Evolutionary conservation across 2,329 filamentous ascomycete genomes (phyloP).

Genomic region (Graphium sp.): DNA sequence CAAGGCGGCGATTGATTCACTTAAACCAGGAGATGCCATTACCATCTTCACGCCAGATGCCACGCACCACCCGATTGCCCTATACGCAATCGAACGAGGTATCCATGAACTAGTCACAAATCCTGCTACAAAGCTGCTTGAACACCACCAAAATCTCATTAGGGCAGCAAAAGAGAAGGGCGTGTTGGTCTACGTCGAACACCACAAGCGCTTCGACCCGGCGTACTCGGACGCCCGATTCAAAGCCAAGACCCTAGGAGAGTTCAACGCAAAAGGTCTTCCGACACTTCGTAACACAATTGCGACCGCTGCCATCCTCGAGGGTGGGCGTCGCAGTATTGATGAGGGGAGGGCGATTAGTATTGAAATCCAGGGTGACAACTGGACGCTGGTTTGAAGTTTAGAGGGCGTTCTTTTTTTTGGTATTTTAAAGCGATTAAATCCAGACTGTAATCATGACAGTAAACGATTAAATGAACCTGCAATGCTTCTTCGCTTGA

Average conservation of each 20-base stretch:
- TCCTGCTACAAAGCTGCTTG: conserved; percentile 72
- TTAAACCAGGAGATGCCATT: conserved; percentile 71
- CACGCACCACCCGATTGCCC: conserved; percentile 80
- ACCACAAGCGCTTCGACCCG: conserved; percentile 92
- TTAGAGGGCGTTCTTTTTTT: too few species aligned
- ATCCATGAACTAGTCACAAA: conserved; percentile 92
- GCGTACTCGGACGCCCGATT: conserved; percentile 78
- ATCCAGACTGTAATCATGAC: too few species aligned
- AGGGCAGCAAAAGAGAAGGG: conserved; percentile 53
- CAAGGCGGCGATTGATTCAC: conserved; percentile 72
- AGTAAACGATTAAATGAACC: too few species aligned
- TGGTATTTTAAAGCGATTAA: too few species aligned
- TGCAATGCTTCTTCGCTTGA: too few species aligned
- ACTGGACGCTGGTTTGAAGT: conserved; percentile 46
- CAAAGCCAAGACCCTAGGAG: conserved; percentile 60
- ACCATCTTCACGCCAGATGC: conserved; percentile 94
- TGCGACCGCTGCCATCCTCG: conserved; percentile 78
- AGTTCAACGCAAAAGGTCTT: conserved; percentile 77
- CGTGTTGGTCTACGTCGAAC: conserved; percentile 86
- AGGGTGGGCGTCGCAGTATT: conserved; percentile 70
- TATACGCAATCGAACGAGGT: conserved; percentile 77
- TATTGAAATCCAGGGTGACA: conserved; percentile 48
- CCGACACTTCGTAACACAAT: conserved; percentile 82
- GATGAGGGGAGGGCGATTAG: conserved; percentile 67
- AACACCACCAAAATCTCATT: conserved; percentile 63